A percentile compares a stretch with the other conserved stretches of the same genome.
phyloP scores from a whole-genome alignment of 805 yeast genomes.

The Grigorovia humatica region DNA sequence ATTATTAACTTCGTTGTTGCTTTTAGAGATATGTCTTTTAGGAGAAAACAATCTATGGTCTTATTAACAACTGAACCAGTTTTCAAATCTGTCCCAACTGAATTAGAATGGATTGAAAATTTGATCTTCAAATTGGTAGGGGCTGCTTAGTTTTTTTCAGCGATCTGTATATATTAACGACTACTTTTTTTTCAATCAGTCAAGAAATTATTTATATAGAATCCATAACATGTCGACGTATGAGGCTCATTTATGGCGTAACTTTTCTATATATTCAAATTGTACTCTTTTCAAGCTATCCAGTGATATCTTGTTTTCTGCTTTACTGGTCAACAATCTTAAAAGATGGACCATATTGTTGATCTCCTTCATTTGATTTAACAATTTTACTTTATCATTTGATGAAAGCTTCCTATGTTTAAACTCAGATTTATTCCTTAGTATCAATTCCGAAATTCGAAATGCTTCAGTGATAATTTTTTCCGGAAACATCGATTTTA shows the following conservation, averaged over 20 bases:
- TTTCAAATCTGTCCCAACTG: slow-evolving; percentile 8
- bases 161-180: neutral
- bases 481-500: slow-evolving; percentile 17
- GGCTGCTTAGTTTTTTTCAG: slow-evolving; percentile 9
- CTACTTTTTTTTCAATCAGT: too few relatives aligned
- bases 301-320: slow-evolving; percentile 7
- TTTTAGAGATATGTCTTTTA: slow-evolving; percentile 31
- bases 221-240: too few relatives aligned
- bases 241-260: neutral
- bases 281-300: slow-evolving; percentile 18
- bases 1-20: slow-evolving; percentile 65
- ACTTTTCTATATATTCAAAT: slow-evolving; percentile 15
- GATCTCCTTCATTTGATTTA: slow-evolving; percentile 18
- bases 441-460: slow-evolving; percentile 9
- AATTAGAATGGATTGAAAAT: slow-evolving; percentile 23
- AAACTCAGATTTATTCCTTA: neutral
- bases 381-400: neutral
- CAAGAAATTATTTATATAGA: too few relatives aligned
- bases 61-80: neutral
- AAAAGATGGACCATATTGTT: slow-evolving; percentile 21
- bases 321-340: slow-evolving; percentile 7
- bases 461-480: slow-evolving; percentile 23
- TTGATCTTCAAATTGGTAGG: slow-evolving; percentile 28
- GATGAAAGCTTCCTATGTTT: neutral
- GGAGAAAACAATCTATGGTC: neutral